Evolutionary conservation across 2,329 filamentous ascomycete genomes (phyloP).

Genomic region (Alternaria brassicicola): DNA sequence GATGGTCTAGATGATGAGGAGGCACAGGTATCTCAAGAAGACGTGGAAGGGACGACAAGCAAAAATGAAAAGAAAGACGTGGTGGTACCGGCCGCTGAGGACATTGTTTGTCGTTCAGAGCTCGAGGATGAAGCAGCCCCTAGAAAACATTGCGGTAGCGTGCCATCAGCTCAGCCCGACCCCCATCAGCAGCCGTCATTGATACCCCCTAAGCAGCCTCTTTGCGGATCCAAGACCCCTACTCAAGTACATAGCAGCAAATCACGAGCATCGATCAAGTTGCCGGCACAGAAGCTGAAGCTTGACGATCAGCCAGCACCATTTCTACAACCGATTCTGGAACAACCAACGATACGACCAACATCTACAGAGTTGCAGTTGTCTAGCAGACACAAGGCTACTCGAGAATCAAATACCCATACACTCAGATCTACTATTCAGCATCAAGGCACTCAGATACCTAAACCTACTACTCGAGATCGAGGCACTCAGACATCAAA

Average conservation of each 20-base stretch:
- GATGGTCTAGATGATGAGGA: background rate
- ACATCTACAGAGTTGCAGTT: background rate
- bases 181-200: background rate
- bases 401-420: background rate
- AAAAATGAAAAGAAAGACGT: background rate
- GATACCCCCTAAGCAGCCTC: background rate
- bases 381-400: background rate
- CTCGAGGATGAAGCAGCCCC: background rate
- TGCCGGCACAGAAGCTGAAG: background rate
- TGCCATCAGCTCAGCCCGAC: background rate
- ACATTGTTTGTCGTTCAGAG: background rate
- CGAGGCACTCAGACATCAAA: background rate
- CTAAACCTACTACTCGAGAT: background rate
- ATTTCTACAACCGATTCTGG: background rate
- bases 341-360: background rate
- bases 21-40: background rate
- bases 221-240: background rate
- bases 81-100: background rate
- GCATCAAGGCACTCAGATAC: background rate
- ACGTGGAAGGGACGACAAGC: background rate
- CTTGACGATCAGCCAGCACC: background rate
- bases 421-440: conserved; percentile 44
- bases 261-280: background rate
- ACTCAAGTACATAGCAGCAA: background rate
- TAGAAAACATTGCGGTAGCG: background rate